phyloP scores from a whole-genome alignment of 768 basidiomycete genomes.

The Tulasnella sp. region DNA sequence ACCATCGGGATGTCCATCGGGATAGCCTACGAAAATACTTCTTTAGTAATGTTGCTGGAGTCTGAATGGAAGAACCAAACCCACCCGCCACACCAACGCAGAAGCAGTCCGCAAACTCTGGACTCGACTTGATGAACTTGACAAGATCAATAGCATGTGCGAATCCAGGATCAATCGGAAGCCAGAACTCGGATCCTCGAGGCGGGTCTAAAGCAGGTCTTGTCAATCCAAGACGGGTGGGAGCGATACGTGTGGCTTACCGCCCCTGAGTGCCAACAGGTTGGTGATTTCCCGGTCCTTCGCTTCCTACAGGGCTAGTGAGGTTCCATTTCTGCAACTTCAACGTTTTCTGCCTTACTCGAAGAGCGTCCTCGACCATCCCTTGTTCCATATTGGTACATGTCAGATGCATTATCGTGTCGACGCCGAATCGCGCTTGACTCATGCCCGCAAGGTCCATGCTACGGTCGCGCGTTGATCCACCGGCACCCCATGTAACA shows the following conservation, averaged over 20 bases:
- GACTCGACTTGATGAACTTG: constrained; percentile 71
- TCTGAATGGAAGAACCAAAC: background rate
- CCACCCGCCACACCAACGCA: constrained; percentile 93
- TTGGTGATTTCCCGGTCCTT: constrained; percentile 80
- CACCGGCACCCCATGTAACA: constrained; percentile 97
- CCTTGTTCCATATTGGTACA: constrained; percentile 96
- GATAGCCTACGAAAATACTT: constrained; percentile 58
- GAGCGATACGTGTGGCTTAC: constrained; percentile 41
- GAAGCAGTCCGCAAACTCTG: constrained; percentile 77
- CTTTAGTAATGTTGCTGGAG: background rate
- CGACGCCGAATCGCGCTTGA: constrained; percentile 68
- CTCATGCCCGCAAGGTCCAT: constrained; percentile 79
- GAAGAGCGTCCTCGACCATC: constrained; percentile 78
- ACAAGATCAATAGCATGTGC: constrained; percentile 86
- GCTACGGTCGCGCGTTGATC: constrained; percentile 80
- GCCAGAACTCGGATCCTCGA: constrained; percentile 90
- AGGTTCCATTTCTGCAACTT: background rate
- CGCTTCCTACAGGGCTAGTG: constrained; percentile 48
- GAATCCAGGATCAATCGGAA: constrained; percentile 77
- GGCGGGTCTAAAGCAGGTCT: constrained; percentile 66
- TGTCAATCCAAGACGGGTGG: background rate
- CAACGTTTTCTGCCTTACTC: constrained; percentile 46
- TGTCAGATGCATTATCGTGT: constrained; percentile 90
- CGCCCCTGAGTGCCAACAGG: constrained; percentile 88
- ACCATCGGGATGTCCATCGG: constrained; percentile 77